These are phyloP conservation scores for Chaetoscypha palmicola DNA, from an alignment of 2,329 filamentous ascomycete species.

Conservation along the genomic window DNA sequence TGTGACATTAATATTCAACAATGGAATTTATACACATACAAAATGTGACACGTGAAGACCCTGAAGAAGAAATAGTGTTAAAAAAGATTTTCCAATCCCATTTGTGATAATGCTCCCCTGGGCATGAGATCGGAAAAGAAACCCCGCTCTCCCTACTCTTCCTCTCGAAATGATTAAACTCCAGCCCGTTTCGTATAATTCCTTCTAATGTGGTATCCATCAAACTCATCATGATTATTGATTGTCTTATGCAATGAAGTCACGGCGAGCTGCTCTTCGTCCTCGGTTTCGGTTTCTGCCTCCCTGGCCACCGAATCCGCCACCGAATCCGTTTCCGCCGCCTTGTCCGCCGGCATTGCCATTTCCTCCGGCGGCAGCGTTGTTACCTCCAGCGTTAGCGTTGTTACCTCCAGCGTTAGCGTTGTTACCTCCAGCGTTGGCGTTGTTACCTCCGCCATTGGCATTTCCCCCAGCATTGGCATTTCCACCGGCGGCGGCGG, in stretches of 20 bases:
- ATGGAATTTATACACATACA: slow-evolving; percentile 17
- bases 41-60: slow-evolving; percentile 13
- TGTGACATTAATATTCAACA: slow-evolving; percentile 14
- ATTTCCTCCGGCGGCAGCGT: not conserved
- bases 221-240: not conserved
- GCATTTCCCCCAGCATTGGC: slow-evolving; percentile 12
- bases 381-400: slow-evolving; percentile 2
- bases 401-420: slow-evolving; percentile 7
- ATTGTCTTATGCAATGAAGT: slow-evolving; percentile 19
- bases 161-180: slow-evolving; percentile 15
- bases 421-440: slow-evolving; percentile 28
- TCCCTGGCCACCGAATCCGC: not conserved
- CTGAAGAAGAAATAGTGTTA: not conserved
- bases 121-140: slow-evolving; percentile 12
- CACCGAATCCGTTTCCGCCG: slow-evolving; percentile 1
- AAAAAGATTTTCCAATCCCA: slow-evolving; percentile 10
- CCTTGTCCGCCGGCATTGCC: not conserved
- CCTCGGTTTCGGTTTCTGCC: slow-evolving; percentile 2
- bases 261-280: slow-evolving; percentile 11
- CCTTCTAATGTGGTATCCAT: slow-evolving; percentile 10
- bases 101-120: slow-evolving; percentile 2
- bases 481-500: slow-evolving; percentile 18
- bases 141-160: slow-evolving; percentile 7
- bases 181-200: not conserved
- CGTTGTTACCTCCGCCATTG: not conserved